Evolutionary conservation across 192 early-diverging fungal species (phyloP).

Genomic region (Podochytrium sp.): DNA sequence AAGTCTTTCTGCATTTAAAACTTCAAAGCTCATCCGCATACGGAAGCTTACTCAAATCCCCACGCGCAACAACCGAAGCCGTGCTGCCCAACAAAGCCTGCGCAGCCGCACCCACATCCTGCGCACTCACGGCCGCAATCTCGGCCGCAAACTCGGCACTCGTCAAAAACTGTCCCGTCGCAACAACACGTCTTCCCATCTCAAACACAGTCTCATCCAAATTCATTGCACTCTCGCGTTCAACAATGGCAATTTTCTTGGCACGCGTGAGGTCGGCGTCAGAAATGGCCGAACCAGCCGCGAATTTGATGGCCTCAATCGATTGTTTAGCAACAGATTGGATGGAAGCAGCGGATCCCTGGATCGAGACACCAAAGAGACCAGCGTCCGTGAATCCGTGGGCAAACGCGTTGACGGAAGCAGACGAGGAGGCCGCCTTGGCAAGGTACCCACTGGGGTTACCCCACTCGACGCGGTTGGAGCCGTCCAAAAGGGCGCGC

Average conservation of each 20-base stretch:
- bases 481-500: conserved; percentile 49
- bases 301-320: conserved; percentile 47
- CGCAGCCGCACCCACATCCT: conserved; percentile 65
- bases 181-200: conserved; percentile 40
- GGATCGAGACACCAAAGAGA: conserved; percentile 82
- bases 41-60: conserved; percentile 73
- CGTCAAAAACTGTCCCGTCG: conserved; percentile 42
- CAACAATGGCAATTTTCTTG: conserved; percentile 57
- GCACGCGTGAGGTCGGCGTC: conserved; percentile 45
- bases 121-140: conserved; percentile 64
- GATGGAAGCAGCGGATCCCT: conserved; percentile 44
- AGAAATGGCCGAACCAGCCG: conserved; percentile 35
- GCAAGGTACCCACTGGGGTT: conserved; percentile 53
- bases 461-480: conserved; percentile 53
- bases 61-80: conserved; percentile 78
- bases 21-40: conserved; percentile 73
- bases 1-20: no score
- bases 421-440: conserved; percentile 63
- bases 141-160: conserved; percentile 58
- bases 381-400: conserved; percentile 89
- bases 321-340: conserved; percentile 41
- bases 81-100: conserved; percentile 68
- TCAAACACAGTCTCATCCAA: conserved; percentile 36
- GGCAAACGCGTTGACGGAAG: conserved; percentile 69
- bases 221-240: conserved; percentile 40